A percentile compares a stretch with the other conserved stretches of the same genome.
Conservation (phyloP, 495 filamentous ascomycete genomes). For the Talaromyces adpressus region DNA sequence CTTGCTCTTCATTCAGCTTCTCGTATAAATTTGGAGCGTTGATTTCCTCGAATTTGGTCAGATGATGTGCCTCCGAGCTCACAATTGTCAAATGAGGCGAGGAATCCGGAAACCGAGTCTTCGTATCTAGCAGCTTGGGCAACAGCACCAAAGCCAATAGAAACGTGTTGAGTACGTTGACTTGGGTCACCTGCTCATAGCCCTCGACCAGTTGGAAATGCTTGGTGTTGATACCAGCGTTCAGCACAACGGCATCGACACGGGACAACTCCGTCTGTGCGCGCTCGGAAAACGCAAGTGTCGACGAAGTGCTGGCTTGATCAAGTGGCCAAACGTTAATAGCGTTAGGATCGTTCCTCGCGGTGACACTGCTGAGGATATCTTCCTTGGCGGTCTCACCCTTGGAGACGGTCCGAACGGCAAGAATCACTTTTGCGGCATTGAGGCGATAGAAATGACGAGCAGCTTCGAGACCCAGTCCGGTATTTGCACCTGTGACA, state of each 20-base stretch:
- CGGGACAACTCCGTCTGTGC: slow-evolving; percentile 33
- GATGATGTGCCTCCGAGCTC: slow-evolving; percentile 3
- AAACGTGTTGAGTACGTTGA: slow-evolving; percentile 27
- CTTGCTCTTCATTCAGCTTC: slow-evolving; percentile 13
- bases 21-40: slow-evolving; percentile 14
- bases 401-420: slow-evolving; percentile 17
- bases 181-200: slow-evolving; percentile 29
- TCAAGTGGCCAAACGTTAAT: slow-evolving; percentile 45
- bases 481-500: slow-evolving; percentile 31
- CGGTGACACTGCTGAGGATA: slow-evolving; percentile 15
- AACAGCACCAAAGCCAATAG: slow-evolving; percentile 20
- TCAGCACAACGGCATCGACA: slow-evolving; percentile 66
- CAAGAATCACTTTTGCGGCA: slow-evolving; percentile 10
- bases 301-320: slow-evolving; percentile 20
- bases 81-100: slow-evolving; percentile 5
- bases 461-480: slow-evolving; percentile 8
- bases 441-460: slow-evolving; percentile 18
- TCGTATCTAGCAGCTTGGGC: slow-evolving; percentile 14
- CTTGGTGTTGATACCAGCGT: slow-evolving; percentile 57
- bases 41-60: slow-evolving; percentile 12
- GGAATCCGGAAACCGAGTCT: background rate
- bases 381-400: slow-evolving; percentile 26
- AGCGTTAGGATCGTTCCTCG: slow-evolving; percentile 13
- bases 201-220: slow-evolving; percentile 30
- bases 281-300: slow-evolving; percentile 25